These are phyloP conservation scores for Penicillium freii DNA, from an alignment of 2,329 filamentous ascomycete genomes.

Conservation along the genomic window DNA sequence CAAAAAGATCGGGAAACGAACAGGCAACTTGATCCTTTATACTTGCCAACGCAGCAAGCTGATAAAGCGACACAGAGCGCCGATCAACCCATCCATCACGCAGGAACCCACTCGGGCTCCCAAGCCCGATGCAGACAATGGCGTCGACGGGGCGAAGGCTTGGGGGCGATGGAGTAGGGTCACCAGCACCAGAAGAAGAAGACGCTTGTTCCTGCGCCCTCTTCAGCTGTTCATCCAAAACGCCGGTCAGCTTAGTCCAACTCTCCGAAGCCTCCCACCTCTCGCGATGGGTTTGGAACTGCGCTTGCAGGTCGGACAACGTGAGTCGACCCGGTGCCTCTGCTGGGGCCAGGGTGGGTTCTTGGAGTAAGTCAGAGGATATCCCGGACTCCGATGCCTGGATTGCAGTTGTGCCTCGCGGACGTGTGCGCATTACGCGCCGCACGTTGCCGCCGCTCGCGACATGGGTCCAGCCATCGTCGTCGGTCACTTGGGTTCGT, in stretches of 20 bases:
- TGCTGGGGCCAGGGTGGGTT: conserved; percentile 30
- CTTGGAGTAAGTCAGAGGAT: background rate
- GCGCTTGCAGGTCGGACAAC: conserved; percentile 30
- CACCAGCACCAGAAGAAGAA: background rate
- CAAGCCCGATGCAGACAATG: conserved; percentile 42
- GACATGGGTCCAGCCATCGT: conserved; percentile 47
- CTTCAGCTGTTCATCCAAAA: conserved; percentile 5
- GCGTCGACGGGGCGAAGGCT: conserved; percentile 19
- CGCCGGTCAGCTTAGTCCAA: conserved; percentile 23
- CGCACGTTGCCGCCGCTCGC: conserved; percentile 32
- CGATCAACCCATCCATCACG: conserved; percentile 45
- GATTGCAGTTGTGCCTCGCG: background rate
- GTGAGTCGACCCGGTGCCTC: conserved; percentile 38
- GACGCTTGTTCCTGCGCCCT: background rate
- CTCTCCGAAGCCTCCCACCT: conserved; percentile 33
- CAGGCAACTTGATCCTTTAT: conserved; percentile 29
- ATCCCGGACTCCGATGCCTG: background rate
- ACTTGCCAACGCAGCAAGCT: conserved; percentile 39
- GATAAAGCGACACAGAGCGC: conserved; percentile 41
- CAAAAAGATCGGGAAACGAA: conserved; percentile 12
- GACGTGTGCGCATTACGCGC: conserved; percentile 22
- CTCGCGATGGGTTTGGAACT: conserved; percentile 30
- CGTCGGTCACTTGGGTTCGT: conserved; percentile 39
- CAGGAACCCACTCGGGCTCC: conserved; percentile 43
- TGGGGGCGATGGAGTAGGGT: background rate